Evolutionary conservation across 78 protist genomes (phyloP).

Genomic region (Dictyostelium purpureum): DNA sequence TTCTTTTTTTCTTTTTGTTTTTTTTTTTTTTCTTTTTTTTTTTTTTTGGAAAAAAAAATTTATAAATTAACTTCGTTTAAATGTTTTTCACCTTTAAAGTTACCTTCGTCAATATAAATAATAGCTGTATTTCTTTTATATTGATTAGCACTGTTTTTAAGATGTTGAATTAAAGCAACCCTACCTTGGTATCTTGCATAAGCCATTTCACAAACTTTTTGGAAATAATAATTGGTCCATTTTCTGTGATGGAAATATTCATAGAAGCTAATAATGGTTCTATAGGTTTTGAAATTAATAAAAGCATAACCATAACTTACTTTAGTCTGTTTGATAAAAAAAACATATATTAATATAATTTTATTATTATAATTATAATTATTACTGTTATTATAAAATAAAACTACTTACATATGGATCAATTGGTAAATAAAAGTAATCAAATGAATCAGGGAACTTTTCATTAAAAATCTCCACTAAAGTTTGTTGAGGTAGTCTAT

Average conservation of each 20-base stretch:
- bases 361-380: no score
- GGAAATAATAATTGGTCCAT: conserved; percentile 88
- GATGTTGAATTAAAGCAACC: conserved; percentile 33
- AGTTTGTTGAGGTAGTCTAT: conserved; percentile 84
- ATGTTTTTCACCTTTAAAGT: background rate
- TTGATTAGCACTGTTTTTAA: conserved; percentile 5
- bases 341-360: no score
- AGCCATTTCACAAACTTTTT: conserved; percentile 86
- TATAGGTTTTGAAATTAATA: conserved; percentile 80
- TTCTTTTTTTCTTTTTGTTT: no score
- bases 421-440: conserved; percentile 93
- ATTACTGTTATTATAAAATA: no score
- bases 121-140: background rate
- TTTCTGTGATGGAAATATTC: conserved; percentile 64
- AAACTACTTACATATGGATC: conserved; percentile 80
- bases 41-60: background rate
- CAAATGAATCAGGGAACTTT: conserved; percentile 83
- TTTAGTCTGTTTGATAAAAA: conserved; percentile 52
- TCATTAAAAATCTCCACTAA: conserved; percentile 78
- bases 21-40: no score
- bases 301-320: conserved; percentile 94
- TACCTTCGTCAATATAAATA: background rate
- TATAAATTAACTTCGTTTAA: background rate
- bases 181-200: conserved; percentile 88
- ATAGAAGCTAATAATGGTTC: conserved; percentile 59